These are phyloP conservation scores for Handroanthus guayacan DNA, from an alignment of 257 asterid genomes.

Conservation along the genomic window DNA sequence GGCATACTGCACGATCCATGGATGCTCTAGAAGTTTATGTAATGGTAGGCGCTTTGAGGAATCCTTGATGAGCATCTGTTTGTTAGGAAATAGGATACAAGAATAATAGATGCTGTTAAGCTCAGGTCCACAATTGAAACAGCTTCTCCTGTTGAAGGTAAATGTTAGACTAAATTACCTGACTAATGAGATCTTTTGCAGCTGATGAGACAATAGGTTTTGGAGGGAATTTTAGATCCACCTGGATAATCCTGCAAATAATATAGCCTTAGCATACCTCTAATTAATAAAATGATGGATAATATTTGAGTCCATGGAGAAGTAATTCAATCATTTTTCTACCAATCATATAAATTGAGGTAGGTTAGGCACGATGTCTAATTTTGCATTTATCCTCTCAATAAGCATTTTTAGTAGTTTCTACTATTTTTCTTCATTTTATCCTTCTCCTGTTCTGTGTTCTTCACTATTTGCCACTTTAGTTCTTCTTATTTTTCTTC, in stretches of 20 bases:
- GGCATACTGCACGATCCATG: slow-evolving; percentile 74
- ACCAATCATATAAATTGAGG: no score
- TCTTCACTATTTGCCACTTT: no score
- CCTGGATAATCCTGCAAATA: slow-evolving; percentile 82
- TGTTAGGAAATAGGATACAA: not conserved
- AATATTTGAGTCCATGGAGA: no score
- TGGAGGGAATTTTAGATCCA: slow-evolving; percentile 89
- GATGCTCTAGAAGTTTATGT: slow-evolving; percentile 86
- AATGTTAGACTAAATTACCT: slow-evolving; percentile 47
- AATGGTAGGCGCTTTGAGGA: slow-evolving; percentile 81
- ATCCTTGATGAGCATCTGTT: slow-evolving; percentile 93
- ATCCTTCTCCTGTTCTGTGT: no score
- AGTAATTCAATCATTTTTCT: no score
- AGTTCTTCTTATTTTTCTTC: no score
- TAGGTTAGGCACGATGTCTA: no score
- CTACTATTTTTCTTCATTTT: no score
- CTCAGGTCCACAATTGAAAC: not conserved
- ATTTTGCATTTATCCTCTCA: no score
- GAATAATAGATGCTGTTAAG: not conserved
- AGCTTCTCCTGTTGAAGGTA: not conserved
- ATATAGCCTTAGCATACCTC: not conserved
- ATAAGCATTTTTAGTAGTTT: no score
- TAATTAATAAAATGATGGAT: not conserved
- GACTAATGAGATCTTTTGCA: slow-evolving; percentile 92
- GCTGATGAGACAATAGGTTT: slow-evolving; percentile 82